A percentile compares a stretch with the other conserved stretches of the same genome.
These are phyloP conservation scores for Torrubiella hemipterigena DNA, from an alignment of 2,329 filamentous ascomycete species.

Conservation along the genomic window DNA sequence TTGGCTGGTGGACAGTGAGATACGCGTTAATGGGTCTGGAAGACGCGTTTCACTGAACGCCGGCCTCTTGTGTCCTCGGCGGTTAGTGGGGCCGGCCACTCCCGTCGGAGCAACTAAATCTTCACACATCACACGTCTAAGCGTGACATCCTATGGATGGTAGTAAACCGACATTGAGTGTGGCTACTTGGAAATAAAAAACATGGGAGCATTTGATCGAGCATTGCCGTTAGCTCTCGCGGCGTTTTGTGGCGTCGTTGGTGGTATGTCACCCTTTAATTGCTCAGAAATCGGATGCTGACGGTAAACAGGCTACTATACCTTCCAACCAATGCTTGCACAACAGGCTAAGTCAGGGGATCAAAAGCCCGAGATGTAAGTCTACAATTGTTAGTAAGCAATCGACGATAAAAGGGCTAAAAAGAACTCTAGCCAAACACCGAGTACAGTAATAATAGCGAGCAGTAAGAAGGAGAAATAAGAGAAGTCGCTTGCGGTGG, in stretches of 20 bases:
- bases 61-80: not conserved
- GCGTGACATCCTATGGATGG: too few relatives aligned
- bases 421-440: not conserved
- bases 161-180: too few relatives aligned
- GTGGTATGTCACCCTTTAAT: slow-evolving; percentile 15
- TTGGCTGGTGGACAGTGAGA: too few relatives aligned
- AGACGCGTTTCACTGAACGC: too few relatives aligned
- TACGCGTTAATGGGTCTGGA: too few relatives aligned
- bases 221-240: slow-evolving; percentile 22
- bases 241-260: slow-evolving; percentile 22
- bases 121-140: too few relatives aligned
- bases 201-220: slow-evolving; percentile 22
- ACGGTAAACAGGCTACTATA: slow-evolving; percentile 19
- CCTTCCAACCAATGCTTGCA: slow-evolving; percentile 22
- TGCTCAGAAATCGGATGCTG: not conserved
- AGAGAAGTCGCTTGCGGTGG: too few relatives aligned
- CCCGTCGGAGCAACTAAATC: too few relatives aligned
- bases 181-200: too few relatives aligned
- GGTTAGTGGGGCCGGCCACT: too few relatives aligned
- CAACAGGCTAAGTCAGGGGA: not conserved
- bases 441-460: not conserved
- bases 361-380: not conserved
- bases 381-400: not conserved
- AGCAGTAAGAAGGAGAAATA: not conserved
- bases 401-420: not conserved